These are phyloP conservation scores for Rhodotorula glutinis DNA, from an alignment of 1,284 basidiomycete species.

Conservation along the genomic window DNA sequence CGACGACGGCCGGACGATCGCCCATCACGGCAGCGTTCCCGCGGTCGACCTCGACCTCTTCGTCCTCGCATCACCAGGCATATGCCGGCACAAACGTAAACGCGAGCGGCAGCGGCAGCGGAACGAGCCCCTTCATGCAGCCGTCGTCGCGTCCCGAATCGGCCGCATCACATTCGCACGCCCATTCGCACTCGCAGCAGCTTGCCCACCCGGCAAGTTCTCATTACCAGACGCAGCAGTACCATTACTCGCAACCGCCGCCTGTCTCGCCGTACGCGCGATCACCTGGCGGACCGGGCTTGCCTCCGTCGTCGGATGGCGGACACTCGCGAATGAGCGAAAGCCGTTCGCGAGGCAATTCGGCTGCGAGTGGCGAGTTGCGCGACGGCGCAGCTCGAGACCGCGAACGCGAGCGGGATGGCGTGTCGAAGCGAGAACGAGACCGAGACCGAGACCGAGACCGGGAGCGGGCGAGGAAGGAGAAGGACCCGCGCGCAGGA, in stretches of 20 bases:
- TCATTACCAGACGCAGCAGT: too few species aligned
- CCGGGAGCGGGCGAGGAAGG: slow-evolving; percentile 9
- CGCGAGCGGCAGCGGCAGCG: too few species aligned
- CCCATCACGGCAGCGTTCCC: slow-evolving; percentile 6
- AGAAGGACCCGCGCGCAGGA: not conserved
- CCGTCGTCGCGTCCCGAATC: too few species aligned
- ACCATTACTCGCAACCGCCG: too few species aligned
- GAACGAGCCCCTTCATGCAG: too few species aligned
- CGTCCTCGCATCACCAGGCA: not conserved
- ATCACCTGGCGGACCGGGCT: not conserved
- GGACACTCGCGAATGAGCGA: not conserved
- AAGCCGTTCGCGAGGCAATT: slow-evolving; percentile 8
- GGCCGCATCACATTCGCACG: not conserved
- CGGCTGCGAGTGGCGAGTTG: not conserved
- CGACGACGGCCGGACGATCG: not conserved
- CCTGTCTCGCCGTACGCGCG: not conserved
- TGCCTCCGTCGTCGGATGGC: not conserved
- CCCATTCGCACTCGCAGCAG: too few species aligned
- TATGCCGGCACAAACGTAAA: too few species aligned
- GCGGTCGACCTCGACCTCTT: not conserved
- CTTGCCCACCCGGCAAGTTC: too few species aligned
- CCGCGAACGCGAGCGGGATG: slow-evolving; percentile 3
- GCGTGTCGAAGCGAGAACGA: not conserved
- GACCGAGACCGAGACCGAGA: not conserved
- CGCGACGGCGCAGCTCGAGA: not conserved